Base-by-base conservation (phyloP, 73 alveolate species). In the Tetrahymena malaccensis region DNA sequence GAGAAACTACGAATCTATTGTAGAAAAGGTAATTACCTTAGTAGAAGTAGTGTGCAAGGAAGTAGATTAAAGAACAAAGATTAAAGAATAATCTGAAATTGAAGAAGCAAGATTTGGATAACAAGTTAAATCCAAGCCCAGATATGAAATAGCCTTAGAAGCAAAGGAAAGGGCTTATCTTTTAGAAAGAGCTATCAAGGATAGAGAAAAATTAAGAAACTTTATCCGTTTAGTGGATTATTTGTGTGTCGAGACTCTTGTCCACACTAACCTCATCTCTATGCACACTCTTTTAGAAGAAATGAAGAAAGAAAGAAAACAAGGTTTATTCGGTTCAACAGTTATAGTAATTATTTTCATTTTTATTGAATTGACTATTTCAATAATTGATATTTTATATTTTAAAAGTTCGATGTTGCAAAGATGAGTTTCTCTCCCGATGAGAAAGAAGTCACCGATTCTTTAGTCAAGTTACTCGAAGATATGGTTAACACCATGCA, bases 171-270 rank as follows among this genome's bases (percentile, higher is more conserved):
- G 99, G 96, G 98, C 97, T 70, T 98, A 97, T 94, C 98, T 98
- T 58, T 97, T 99, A 31, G 97, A 98, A 96, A 93, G 98, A 35
- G 99, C 99, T 43, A 96, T 98, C 85, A 97, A 98, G 38, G 99
- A 99, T 96, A 98, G 98, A 93, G 98, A 98, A 84, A 97, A 98
- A 84, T 97, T 99, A 94, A 99, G 99, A 84, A 97, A 97, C 40
- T 99, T 97, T 96, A 98, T 99, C 35, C 96, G 99, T 93, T 98
- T 99, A 94, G 97, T 99, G 31, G 99, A 99, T 97, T 98, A 98
- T 94, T 98, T 99, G 99, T 98, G 98, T 27, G 99, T 98, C n/a
- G 99, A 99, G 95, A 98, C 99, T 89, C 95, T 97, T 40, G 99
- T 98, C 13, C 95, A 95, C 85, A 96, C 98, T 35, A 98, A 97